phyloP scores from a whole-genome alignment of 768 basidiomycete species.

The Mycena olivaceomarginata region DNA sequence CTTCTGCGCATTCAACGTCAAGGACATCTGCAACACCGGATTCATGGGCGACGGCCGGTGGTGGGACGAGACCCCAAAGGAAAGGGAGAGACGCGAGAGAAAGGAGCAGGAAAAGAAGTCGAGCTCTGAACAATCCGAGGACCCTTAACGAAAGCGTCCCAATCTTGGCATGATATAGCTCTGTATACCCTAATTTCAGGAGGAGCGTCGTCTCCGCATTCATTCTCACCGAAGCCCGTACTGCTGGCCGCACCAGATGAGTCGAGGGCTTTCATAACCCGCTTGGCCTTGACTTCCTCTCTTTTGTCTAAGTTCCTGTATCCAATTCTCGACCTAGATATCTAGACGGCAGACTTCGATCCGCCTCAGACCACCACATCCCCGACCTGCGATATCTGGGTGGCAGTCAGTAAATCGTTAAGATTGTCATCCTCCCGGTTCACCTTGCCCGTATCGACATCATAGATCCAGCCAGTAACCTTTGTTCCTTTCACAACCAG shows the following conservation, averaged over 20 bases:
- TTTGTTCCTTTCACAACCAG: constrained; percentile 61
- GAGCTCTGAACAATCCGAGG: background rate
- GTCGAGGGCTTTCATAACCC: no score
- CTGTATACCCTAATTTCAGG: background rate
- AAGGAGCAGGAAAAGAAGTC: constrained; percentile 31
- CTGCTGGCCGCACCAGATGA: no score
- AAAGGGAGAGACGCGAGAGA: constrained; percentile 44
- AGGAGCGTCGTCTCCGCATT: no score
- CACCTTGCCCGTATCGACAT: constrained; percentile 73
- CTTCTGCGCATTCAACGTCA: constrained; percentile 51
- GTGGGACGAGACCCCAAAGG: constrained; percentile 48
- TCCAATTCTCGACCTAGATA: no score
- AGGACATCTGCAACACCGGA: constrained; percentile 52
- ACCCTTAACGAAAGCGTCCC: background rate
- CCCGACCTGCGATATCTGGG: constrained; percentile 3
- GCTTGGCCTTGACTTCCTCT: no score
- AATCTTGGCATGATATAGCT: constrained; percentile 4
- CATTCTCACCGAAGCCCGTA: no score
- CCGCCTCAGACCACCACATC: background rate
- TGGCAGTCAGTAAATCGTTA: background rate
- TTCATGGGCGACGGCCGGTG: constrained; percentile 47
- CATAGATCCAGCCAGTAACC: constrained; percentile 71
- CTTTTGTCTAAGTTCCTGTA: no score
- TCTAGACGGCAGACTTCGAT: background rate
- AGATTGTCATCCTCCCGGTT: background rate